phyloP scores from a whole-genome alignment of 1,284 basidiomycete genomes.

The Wallemia mellicola region DNA sequence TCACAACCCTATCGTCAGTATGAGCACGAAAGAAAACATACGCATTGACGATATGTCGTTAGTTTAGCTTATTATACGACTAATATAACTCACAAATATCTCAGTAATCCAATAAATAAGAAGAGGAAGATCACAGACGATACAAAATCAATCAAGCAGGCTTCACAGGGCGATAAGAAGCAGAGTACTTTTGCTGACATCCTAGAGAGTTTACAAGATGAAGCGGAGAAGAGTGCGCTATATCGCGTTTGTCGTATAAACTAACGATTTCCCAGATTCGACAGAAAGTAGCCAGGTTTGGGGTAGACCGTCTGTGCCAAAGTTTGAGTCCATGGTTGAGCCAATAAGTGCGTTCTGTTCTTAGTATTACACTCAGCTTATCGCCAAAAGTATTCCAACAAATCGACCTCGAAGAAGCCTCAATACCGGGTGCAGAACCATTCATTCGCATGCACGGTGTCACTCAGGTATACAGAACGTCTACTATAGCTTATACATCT shows the following conservation, averaged over 20 bases:
- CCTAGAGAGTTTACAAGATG: not conserved
- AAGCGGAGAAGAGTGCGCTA: not conserved
- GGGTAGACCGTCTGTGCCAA: not conserved
- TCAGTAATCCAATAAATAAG: not conserved
- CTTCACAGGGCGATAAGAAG: not conserved
- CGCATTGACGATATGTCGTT: not conserved
- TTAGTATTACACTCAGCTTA: too few species aligned
- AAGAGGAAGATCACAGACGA: not conserved
- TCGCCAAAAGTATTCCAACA: slow-evolving; percentile 42
- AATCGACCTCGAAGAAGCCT: slow-evolving; percentile 56
- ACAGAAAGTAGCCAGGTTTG: not conserved
- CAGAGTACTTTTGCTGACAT: not conserved
- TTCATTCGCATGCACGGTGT: slow-evolving; percentile 59
- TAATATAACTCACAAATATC: not conserved
- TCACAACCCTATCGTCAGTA: too few species aligned
- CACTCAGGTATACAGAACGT: slow-evolving; percentile 30
- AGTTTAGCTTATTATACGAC: not conserved
- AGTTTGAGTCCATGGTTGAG: not conserved
- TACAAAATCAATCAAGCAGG: not conserved
- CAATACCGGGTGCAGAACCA: slow-evolving; percentile 23
- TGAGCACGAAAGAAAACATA: not conserved
- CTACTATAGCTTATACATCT: not conserved
- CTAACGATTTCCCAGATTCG: not conserved
- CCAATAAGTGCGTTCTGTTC: not conserved
- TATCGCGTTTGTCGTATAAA: not conserved